Evolutionary conservation across 306 rosid species (phyloP), one percentile per base, ranked within the genome.

Genomic region (Trifolium subterraneum): DNA sequence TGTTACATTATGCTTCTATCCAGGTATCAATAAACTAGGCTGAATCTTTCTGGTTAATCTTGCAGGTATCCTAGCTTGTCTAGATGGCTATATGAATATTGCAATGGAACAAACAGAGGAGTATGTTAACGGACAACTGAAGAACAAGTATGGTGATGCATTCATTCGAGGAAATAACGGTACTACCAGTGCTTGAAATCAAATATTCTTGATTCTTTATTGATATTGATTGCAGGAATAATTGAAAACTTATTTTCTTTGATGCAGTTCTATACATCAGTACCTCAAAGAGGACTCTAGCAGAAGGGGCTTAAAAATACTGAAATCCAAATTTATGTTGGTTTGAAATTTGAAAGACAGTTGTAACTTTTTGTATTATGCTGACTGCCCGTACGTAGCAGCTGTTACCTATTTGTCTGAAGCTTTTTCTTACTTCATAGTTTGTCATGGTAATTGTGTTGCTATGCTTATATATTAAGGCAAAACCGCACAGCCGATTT

Each of bases 101-200:
- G 97, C 99, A 60, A 94, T 94, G 99, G 99, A 94, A 83, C 99
- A 94, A 66, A 94, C 99, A 0, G 99, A 94, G 83, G 97, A 94
- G 78, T 94, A 94, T 18, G 97, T 90, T 15, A 94, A 92, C 25
- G 99, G 97, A 25, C 97, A 92, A 77, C 81, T 94, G 82, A 94
- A 94, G 77, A 94, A 94, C 80, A 94, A 94, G 66, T 94, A 94
- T 64, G 99, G 99, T 0, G 97, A 94, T 38, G 99, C 99, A 3
- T 94, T 94, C 78, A 94, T 94, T 63, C 94, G 99, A 2, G 99
- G 95, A 69, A 94, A 63, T 63, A 63, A 63, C 10, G 68, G 68
- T 60, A 60, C 22, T 60, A 31, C 19, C 35, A 1, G 47, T 38
- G 15, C 8, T 71, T 19, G 38, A 59, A 72, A 58, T 16, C 35